A percentile compares a stretch with the other conserved stretches of the same genome.
Conservation (phyloP, 129 eudicot genomes). For the Deinandra increscens region DNA sequence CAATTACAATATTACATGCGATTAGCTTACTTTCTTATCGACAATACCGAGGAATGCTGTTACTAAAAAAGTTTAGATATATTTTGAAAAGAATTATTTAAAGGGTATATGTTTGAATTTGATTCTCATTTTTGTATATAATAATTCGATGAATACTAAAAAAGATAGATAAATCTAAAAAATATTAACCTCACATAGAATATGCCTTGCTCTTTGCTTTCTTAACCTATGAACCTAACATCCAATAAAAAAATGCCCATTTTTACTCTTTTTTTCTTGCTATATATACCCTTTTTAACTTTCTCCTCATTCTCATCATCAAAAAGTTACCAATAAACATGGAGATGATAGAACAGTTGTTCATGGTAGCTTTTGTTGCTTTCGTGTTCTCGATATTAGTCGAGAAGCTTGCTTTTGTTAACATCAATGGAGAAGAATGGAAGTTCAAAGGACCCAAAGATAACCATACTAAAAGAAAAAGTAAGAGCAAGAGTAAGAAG, state of each 20-base stretch:
- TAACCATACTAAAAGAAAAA: conserved; percentile 8
- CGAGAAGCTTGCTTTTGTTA: conserved; percentile 23
- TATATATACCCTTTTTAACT: conserved; percentile 8
- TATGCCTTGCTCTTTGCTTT: conserved; percentile 29
- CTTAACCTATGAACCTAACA: conserved; percentile 9
- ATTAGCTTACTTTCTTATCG: too few species aligned
- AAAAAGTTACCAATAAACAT: conserved; percentile 13
- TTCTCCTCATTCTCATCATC: conserved; percentile 9
- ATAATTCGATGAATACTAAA: neutral
- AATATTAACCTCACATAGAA: neutral
- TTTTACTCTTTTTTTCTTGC: conserved; percentile 15
- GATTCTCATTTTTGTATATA: neutral
- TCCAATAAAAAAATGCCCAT: neutral
- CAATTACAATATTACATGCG: too few species aligned
- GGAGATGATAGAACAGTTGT: conserved; percentile 34
- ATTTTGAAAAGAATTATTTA: too few species aligned
- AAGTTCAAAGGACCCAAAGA: conserved; percentile 1
- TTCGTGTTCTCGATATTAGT: conserved; percentile 31
- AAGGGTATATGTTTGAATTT: neutral
- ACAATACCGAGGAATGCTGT: too few species aligned
- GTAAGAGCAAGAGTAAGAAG: conserved; percentile 13
- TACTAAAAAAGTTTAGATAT: too few species aligned
- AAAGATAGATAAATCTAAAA: neutral
- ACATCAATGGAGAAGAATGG: conserved; percentile 10
- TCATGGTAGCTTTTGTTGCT: conserved; percentile 36